These are phyloP conservation scores for Termitomyces sp. DNA, from an alignment of 768 basidiomycete species.

Conservation along the genomic window DNA sequence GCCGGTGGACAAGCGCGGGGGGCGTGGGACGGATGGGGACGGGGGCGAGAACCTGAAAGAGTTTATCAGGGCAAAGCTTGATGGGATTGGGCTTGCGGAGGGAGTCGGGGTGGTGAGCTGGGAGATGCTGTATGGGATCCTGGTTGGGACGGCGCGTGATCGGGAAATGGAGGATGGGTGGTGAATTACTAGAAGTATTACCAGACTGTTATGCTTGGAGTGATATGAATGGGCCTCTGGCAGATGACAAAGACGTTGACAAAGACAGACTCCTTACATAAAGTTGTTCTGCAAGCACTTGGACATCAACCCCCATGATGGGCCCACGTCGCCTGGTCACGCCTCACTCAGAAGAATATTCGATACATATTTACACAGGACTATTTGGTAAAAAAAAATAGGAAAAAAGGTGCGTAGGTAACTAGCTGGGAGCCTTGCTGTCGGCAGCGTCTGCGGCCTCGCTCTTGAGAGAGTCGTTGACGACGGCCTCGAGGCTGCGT, in stretches of 20 bases:
- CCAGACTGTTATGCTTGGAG: no score
- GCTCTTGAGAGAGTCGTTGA: constrained; percentile 19
- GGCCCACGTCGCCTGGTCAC: neutral
- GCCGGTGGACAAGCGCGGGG: no score
- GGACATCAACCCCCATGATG: constrained; percentile 24
- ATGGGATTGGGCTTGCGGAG: neutral
- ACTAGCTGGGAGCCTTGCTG: neutral
- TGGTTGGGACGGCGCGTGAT: constrained; percentile 1
- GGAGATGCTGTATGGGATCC: constrained; percentile 8
- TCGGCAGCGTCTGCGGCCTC: neutral
- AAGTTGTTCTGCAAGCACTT: constrained; percentile 20
- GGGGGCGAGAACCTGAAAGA: neutral
- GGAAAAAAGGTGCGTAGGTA: neutral
- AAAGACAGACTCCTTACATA: constrained; percentile 30
- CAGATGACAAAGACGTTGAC: constrained; percentile 37
- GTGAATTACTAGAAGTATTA: no score
- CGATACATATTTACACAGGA: neutral
- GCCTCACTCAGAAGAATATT: neutral
- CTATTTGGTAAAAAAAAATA: neutral
- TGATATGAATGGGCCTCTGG: constrained; percentile 1
- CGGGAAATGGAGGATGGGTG: neutral
- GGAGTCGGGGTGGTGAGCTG: constrained; percentile 6
- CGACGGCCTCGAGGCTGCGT: constrained; percentile 19
- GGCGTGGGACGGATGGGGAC: no score
- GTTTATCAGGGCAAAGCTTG: neutral